These are phyloP conservation scores for Dactylellina leptospora DNA, from an alignment of 2,329 filamentous ascomycete species.

Conservation along the genomic window DNA sequence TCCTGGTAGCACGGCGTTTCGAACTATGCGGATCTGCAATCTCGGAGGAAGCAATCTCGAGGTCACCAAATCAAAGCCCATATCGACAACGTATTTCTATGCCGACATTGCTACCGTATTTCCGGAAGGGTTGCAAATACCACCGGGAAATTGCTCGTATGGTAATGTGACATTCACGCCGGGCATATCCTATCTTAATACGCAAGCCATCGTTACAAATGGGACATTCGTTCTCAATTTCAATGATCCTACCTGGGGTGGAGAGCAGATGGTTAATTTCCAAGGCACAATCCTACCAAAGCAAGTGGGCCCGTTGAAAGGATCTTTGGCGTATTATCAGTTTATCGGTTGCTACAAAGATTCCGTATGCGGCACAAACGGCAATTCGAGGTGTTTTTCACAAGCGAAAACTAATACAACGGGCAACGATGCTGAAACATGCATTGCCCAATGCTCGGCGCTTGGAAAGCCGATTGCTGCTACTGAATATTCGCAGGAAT, in stretches of 20 bases:
- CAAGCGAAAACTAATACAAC: conserved; percentile 61
- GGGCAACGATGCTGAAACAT: conserved; percentile 63
- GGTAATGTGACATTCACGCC: conserved; percentile 59
- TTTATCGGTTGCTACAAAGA: conserved; percentile 64
- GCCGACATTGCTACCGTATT: conserved; percentile 31
- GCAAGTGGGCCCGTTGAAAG: conserved; percentile 63
- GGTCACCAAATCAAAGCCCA: conserved; percentile 60
- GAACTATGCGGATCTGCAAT: conserved; percentile 60
- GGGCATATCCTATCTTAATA: conserved; percentile 25
- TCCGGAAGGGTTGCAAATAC: conserved; percentile 56
- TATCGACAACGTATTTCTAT: conserved; percentile 24
- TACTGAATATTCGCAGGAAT: conserved; percentile 63
- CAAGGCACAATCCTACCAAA: conserved; percentile 65
- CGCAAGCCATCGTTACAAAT: conserved; percentile 55
- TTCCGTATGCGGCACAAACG: conserved; percentile 65
- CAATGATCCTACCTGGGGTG: conserved; percentile 65
- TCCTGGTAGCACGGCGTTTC: conserved; percentile 57
- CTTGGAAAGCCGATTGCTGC: conserved; percentile 63
- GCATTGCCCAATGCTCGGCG: conserved; percentile 62
- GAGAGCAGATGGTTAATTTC: conserved; percentile 67
- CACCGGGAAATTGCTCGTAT: conserved; percentile 57
- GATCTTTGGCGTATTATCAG: conserved; percentile 61
- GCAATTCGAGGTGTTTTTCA: conserved; percentile 66
- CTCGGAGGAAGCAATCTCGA: conserved; percentile 60
- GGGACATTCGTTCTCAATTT: conserved; percentile 65